Evolutionary conservation across 2,329 filamentous ascomycete genomes (phyloP).

Genomic region (Scedosporium boydii): DNA sequence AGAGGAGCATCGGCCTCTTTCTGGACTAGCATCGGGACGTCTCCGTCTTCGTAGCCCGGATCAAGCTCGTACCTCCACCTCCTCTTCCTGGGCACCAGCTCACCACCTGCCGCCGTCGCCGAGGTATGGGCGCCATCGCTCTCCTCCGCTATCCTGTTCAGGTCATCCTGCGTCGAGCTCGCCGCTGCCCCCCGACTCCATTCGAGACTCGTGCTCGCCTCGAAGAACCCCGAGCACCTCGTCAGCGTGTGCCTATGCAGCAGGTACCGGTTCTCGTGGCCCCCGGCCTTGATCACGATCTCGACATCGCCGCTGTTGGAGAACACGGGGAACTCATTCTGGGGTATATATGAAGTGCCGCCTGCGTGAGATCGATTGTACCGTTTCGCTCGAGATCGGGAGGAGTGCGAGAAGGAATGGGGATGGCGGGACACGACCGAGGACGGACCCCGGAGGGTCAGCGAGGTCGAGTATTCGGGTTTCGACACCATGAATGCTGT

Average conservation of each 20-base stretch:
- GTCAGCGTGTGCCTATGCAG: slow-evolving; percentile 80
- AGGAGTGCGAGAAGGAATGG: slow-evolving; percentile 12
- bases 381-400: slow-evolving; percentile 52
- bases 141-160: slow-evolving; percentile 12
- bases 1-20: slow-evolving; percentile 39
- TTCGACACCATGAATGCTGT: slow-evolving; percentile 50
- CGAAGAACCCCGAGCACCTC: slow-evolving; percentile 90
- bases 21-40: slow-evolving; percentile 82
- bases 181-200: slow-evolving; percentile 46
- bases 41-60: slow-evolving; percentile 58
- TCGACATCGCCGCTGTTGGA: slow-evolving; percentile 87
- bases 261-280: slow-evolving; percentile 73
- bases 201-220: slow-evolving; percentile 71
- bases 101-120: background rate
- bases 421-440: slow-evolving; percentile 50
- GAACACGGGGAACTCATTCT: slow-evolving; percentile 91
- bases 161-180: slow-evolving; percentile 11
- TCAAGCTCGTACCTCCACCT: slow-evolving; percentile 88
- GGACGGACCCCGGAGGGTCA: slow-evolving; percentile 49
- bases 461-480: slow-evolving; percentile 40
- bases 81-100: slow-evolving; percentile 6
- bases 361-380: slow-evolving; percentile 77
- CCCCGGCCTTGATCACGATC: slow-evolving; percentile 62
- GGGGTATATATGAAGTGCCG: slow-evolving; percentile 56
- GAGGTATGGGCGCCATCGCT: background rate